Evolutionary conservation across 1,284 basidiomycete species (phyloP).

Genomic region (Microbotryum saponariae): DNA sequence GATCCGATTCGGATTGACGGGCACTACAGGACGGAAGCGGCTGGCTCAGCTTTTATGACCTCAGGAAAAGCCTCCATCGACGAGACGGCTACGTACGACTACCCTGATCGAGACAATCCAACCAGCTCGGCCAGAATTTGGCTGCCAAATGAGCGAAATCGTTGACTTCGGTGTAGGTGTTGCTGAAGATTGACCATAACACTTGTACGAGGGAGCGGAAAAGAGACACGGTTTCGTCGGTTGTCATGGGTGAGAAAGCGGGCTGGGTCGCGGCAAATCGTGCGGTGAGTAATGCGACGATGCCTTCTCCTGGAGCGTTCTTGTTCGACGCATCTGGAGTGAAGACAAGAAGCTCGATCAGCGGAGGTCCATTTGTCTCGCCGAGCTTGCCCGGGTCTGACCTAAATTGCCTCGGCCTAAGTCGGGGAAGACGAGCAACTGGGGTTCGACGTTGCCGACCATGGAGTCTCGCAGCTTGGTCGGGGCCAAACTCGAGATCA

Average conservation of each 20-base stretch:
- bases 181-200: constrained; percentile 12
- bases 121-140: constrained; percentile 22
- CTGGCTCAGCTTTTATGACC: too few relatives aligned
- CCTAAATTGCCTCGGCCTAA: neutral
- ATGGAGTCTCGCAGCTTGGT: constrained; percentile 25
- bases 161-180: constrained; percentile 10
- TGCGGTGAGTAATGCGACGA: constrained; percentile 2
- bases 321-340: neutral
- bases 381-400: neutral
- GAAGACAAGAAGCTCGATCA: neutral
- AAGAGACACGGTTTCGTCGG: neutral
- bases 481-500: constrained; percentile 17
- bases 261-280: constrained; percentile 15
- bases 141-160: constrained; percentile 16
- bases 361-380: neutral
- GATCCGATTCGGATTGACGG: constrained; percentile 12
- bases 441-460: constrained; percentile 19
- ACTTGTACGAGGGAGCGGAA: constrained; percentile 13
- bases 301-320: neutral
- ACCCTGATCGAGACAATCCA: constrained; percentile 6
- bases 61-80: too few relatives aligned
- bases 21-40: neutral
- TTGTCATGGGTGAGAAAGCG: too few relatives aligned
- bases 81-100: too few relatives aligned
- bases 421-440: neutral